phyloP scores from a whole-genome alignment of 2,329 filamentous ascomycete genomes.

The Tolypocladium sp. region DNA sequence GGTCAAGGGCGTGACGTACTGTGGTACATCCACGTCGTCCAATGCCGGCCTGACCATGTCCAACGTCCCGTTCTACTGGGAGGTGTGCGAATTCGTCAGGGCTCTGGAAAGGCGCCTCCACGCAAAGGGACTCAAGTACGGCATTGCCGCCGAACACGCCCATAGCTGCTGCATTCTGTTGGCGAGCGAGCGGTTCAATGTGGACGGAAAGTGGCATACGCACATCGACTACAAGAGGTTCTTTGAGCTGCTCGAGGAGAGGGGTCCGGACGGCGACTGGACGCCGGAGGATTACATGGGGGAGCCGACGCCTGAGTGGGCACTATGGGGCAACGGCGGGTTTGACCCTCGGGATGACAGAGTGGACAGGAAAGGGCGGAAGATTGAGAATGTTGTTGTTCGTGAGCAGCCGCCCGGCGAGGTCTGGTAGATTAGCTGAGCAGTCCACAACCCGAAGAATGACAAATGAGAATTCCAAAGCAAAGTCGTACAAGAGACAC shows the following conservation, averaged over 20 bases:
- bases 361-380: slow-evolving; percentile 77
- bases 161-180: slow-evolving; percentile 90
- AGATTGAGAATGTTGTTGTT: slow-evolving; percentile 35
- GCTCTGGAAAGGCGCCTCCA: slow-evolving; percentile 62
- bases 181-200: slow-evolving; percentile 70
- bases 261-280: slow-evolving; percentile 59
- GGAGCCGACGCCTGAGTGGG: slow-evolving; percentile 81
- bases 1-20: slow-evolving; percentile 95
- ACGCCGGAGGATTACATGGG: slow-evolving; percentile 86
- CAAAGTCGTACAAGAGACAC: background rate
- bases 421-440: slow-evolving; percentile 1
- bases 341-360: slow-evolving; percentile 87
- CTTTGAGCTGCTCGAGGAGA: slow-evolving; percentile 72
- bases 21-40: slow-evolving; percentile 77
- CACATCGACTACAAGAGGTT: slow-evolving; percentile 84
- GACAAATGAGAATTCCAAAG: background rate
- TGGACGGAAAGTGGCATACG: slow-evolving; percentile 78
- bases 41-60: slow-evolving; percentile 89
- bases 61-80: slow-evolving; percentile 93
- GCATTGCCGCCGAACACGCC: slow-evolving; percentile 88
- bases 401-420: slow-evolving; percentile 17
- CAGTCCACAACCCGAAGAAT: background rate
- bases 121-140: slow-evolving; percentile 67
- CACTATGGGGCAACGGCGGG: slow-evolving; percentile 85
- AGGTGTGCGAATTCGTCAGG: slow-evolving; percentile 74